Base-by-base conservation (phyloP, 306 rosid species). In the Lathyrus oleraceus region DNA sequence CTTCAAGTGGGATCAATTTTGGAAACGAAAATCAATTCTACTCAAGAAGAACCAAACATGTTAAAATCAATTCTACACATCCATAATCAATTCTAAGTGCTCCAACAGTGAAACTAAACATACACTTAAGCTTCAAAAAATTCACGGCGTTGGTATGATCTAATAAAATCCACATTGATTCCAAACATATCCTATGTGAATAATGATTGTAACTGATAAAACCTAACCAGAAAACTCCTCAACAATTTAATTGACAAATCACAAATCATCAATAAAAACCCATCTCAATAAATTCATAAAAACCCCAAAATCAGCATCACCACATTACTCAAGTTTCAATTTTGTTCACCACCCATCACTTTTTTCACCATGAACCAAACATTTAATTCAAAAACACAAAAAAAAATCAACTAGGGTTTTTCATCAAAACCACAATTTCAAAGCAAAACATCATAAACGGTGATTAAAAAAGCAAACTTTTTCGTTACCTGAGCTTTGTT, bases 401-500 rank as follows among this genome's bases (percentile, higher is more conserved):
- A 9, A 14, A 61, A 13, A 38, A 5, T 3, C 42, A 40, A 45
- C n/a, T 7, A 20, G 75, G 72, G 53, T 66, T 42, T 47, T 53
- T 51, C 57, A 63, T 7, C 51, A 62, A 38, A 80, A 21, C 61
- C 71, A 48, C 17, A 8, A 68, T 13, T 16, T 30, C 43, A 81
- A 52, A 52, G 25, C 23, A 4, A 65, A 71, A 10, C 21, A 16
- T 15, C 39, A 73, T 13, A 45, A 51, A 60, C 59, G 5, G 2
- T 19, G 53, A 13, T 4, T 20, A 60, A 84, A 82, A 77, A 17
- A 57, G 0, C 23, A 59, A 71, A 68, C 48, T 69, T 74, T 61
- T 27, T 13, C 11, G 1, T 30, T 19, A 90, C 98, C 98, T 93
- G 98, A 72, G 94, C 80, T 70, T 87, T 91, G 48, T 93, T 94